Evolutionary conservation across 1,284 basidiomycete genomes (phyloP).

Genomic region (Sanghuangporus weigelae): DNA sequence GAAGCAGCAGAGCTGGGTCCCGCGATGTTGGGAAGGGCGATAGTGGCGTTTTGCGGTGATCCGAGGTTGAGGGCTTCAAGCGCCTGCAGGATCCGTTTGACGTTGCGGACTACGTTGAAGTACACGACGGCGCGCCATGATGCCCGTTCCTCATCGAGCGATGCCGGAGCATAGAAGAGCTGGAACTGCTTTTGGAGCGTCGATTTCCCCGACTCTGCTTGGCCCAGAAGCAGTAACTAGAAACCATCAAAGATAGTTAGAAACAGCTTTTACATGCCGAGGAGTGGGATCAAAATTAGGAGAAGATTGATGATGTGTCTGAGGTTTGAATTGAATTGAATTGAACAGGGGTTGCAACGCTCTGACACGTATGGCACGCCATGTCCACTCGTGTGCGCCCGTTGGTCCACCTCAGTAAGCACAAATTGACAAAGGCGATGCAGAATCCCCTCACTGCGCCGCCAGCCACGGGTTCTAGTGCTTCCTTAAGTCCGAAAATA

Average conservation of each 20-base stretch:
- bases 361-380: background rate
- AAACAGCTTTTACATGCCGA: conserved; percentile 22
- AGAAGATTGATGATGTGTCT: background rate
- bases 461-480: background rate
- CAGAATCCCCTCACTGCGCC: too few species aligned
- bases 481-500: background rate
- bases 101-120: conserved; percentile 73
- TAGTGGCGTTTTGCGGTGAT: conserved; percentile 28
- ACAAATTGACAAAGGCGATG: background rate
- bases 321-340: background rate
- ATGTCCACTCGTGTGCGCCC: background rate
- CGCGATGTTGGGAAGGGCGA: background rate
- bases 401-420: background rate
- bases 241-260: background rate
- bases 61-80: conserved; percentile 63
- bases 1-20: background rate
- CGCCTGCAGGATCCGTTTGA: conserved; percentile 67
- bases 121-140: conserved; percentile 83
- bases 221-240: conserved; percentile 71
- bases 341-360: background rate
- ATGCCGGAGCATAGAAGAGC: conserved; percentile 74
- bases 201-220: conserved; percentile 80
- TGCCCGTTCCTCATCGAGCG: conserved; percentile 68
- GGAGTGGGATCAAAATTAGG: background rate
- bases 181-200: conserved; percentile 83